Base-by-base conservation (phyloP, 495 filamentous ascomycete genomes). In the Xylaria intraflava region DNA sequence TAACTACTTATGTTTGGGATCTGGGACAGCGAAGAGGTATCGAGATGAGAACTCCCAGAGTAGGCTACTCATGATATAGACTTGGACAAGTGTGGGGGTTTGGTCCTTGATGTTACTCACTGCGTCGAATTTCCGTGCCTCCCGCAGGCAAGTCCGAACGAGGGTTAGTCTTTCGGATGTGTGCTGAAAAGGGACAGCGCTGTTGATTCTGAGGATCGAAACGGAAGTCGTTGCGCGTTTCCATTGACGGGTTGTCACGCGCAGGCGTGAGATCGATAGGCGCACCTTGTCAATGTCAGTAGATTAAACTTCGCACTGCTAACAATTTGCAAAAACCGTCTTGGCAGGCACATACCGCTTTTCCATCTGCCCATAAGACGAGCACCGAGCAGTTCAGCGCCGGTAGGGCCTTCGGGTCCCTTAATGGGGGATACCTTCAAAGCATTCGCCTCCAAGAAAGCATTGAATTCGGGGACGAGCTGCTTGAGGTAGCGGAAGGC, bases 321-420 rank as follows among this genome's bases (percentile, higher is more conserved):
- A 3, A 8, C 20, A 2, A 2, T 2, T 31, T 20, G 12, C 24
- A 11, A 3, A 17, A 1, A 0, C 40, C 33, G 22, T 6, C 11
- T 29, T 35, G 17, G 26, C 55, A 9, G n/a, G 6, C 3, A 27
- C 52, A 11, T 49, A 55, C 52, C 52, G 27, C 52, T 55, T 8
- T 71, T 70, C 71, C 72, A 75, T 40, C 72, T 59, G 38, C 71
- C 72, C 12, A 75, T 55, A 3, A 75, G 53, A 35, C 71, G 69
- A 20, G 72, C 68, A 1, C 71, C 72, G 22, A 72, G 58, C 17
- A 71, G 65, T 11, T 69, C 72, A 26, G 58, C 51, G 24, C 60
- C 65, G 5, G 51, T 62, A 35, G 57, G 56, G 47, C 63, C 61
- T 16, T 58, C 42, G 19, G 66, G 53, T 26, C 38, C 31, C 3